Evolutionary conservation across 805 yeast genomes (phyloP), one percentile per base, ranked within the genome.

Genomic region (Pichia cephalocereana): DNA sequence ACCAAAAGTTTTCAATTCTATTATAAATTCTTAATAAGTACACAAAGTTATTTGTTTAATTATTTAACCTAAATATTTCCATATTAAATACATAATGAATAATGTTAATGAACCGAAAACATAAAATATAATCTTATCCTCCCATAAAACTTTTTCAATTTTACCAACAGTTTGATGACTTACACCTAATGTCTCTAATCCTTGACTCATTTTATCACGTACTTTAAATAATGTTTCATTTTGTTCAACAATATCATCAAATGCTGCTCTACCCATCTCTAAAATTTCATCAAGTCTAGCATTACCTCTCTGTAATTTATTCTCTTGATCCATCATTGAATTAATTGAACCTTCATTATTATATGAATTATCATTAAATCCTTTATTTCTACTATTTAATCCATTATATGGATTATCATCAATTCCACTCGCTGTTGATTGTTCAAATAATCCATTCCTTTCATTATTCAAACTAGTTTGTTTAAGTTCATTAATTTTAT

Each of bases 61-160:
- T 10, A 10, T 10, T 30, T 64, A 83, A 41, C 86, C 72, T 47
- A 90, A 70, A 72, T 81, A 80, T 58, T 74, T 77, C 54, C 82
- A 63, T 40, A 90, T 80, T 49, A 76, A 72, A 64, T 80, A 87
- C 69, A 89, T 85, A 27, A 77, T 68, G 14, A 82, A 70, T 48
- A 90, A 61, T 65, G 86, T 75, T 31, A 83, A 55, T 2, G 74
- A 41, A 3, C 86, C 79, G 32, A 89, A 86, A 12, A 82, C 80
- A 74, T 85, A 89, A 61, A 93, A 93, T 31, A 93, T 69, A 72
- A 87, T 76, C 62, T 89, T 89, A 63, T 91, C 98, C 62, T 87
- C 83, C 56, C 76, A 78, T 11, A 95, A 91, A 47, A 96, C 75
- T 55, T 80, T 77, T 65, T 89, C 93, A 32, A 91, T 83, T 46